Evolutionary conservation across 106 monocot species (phyloP), one percentile per base, ranked within the genome.

Genomic region (Dioscorea zingiberensis): DNA sequence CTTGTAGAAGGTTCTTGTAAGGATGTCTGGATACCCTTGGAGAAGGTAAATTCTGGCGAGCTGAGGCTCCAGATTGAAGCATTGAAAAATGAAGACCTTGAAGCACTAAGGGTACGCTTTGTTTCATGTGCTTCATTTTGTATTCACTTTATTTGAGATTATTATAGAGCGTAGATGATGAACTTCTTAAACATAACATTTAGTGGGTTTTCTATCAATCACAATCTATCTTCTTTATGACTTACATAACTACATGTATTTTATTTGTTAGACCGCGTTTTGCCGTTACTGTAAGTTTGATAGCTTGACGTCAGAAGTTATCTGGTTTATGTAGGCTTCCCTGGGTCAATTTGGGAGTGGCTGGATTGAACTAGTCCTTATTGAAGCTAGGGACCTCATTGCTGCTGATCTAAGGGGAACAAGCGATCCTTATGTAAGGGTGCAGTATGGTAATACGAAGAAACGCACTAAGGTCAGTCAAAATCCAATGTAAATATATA

Each of bases 391-490:
- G 44, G 91, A 95, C 55, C 83, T 95, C 46, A 49, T 95, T 75
- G 97, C 85, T 67, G 97, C 97, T 71, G 97, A 97, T 79, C 23
- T 92, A 32, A 69, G 92, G 44, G 88, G 97, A 62, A 92, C 88
- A 12, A 92, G 97, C 62, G 97, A 97, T 78, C 97, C 97, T 55
- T 97, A 69, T 77, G 97, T 97, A 30, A 83, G 88, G 32, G 92
- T 97, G 59, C 92, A 88, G 38, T 97, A 97, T 75, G 97, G 97
- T 48, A 92, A 76, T 72, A 66, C 62, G 13, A 97, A 92, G 83
- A 88, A 83, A 73, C 81, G 77, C 65, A 97, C 97, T 17, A 97
- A 97, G 97, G 97, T 97, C n/a, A 21, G 53, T 22, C 45, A 68
- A 27, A 27, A 18, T 8, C 29, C 21, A 38, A 38, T 27, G 17